Evolutionary conservation across 768 basidiomycete species (phyloP), one percentile per base, ranked within the genome.

Genomic region (Pisolithus marmoratus): DNA sequence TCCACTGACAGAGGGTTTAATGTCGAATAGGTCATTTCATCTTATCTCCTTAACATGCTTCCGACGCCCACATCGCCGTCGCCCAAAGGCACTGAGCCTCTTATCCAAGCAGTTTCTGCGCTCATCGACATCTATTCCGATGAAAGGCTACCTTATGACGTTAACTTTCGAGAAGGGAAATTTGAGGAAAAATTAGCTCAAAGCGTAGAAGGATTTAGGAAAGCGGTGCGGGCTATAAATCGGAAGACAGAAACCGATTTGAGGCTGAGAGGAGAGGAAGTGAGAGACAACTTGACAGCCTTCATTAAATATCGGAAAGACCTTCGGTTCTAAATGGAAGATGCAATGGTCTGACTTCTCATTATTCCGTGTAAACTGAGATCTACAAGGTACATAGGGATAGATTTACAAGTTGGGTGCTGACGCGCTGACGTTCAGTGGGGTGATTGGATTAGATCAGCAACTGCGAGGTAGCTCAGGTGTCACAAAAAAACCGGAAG

Each of bases 111-210:
- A 1, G 74, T 80, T 8, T 91, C 93, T 14, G 88, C 88, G 23
- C 72, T 96, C 42, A 89, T 96, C 52, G 94, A 96, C 64, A 90
- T 95, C 48, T 97, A 88, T 66, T 90, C 93, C 4, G 94, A 97
- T 69, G 94, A 97, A 68, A 76, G 69, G 8, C 66, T 81, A 49
- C 77, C 85, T 0, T 93, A 89, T 62, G 94, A 97, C 63, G 63
- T 81, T 52, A 90, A 90, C 64, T 94, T 93, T 73, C 77, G 82
- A 40, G 71, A 83, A 51, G 80, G 80, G 0, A 64, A 69, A 14
- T 88, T 78, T 61, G 68, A 87, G 0, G 74, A 74, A 17, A 71
- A 70, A 47, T 76, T 93, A 6, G 70, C 68, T 14, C 75, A 71
- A n/a, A 78, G 80, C 48, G 73, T 87, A 9, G 85, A 84, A 41